Evolutionary conservation across 441 rosid genomes (phyloP).

Genomic region (Erodium texanum): DNA sequence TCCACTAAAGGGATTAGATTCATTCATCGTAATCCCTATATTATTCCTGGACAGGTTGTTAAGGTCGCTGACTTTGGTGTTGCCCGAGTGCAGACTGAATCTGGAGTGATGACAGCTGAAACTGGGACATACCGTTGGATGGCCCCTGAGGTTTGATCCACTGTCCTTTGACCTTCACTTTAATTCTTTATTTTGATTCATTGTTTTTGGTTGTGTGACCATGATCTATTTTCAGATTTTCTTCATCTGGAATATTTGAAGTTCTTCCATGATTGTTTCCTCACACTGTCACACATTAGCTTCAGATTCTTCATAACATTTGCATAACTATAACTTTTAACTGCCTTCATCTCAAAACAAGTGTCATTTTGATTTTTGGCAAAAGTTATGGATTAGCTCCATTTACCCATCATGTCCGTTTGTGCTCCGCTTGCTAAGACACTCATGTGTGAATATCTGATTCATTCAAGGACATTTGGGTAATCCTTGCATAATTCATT

Average conservation of each 20-base stretch:
- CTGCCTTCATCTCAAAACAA: too few relatives aligned
- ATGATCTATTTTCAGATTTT: not conserved
- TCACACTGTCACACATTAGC: not conserved
- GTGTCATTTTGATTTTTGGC: too few relatives aligned
- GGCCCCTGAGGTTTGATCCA: conserved; percentile 57
- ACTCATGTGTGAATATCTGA: too few relatives aligned
- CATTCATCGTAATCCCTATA: conserved; percentile 9
- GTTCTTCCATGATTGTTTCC: not conserved
- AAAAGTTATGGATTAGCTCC: too few relatives aligned
- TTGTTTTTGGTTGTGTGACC: conserved; percentile 8
- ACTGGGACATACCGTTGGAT: conserved; percentile 80
- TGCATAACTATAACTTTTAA: not conserved
- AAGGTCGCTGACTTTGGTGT: conserved; percentile 79
- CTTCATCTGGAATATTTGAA: not conserved
- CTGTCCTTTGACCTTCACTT: conserved; percentile 2
- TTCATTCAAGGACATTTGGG: too few relatives aligned
- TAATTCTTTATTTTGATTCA: conserved; percentile 1
- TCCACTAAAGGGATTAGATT: not conserved
- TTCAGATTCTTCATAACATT: not conserved
- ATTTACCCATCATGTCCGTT: too few relatives aligned
- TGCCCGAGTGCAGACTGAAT: conserved; percentile 55
- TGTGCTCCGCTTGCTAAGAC: too few relatives aligned
- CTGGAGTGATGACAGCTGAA: conserved; percentile 79
- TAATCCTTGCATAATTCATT: too few relatives aligned
- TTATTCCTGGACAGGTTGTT: conserved; percentile 39